Evolutionary conservation across 345 rosid genomes (phyloP), one percentile per base, ranked within the genome.

Genomic region (Salix arbutifolia): DNA sequence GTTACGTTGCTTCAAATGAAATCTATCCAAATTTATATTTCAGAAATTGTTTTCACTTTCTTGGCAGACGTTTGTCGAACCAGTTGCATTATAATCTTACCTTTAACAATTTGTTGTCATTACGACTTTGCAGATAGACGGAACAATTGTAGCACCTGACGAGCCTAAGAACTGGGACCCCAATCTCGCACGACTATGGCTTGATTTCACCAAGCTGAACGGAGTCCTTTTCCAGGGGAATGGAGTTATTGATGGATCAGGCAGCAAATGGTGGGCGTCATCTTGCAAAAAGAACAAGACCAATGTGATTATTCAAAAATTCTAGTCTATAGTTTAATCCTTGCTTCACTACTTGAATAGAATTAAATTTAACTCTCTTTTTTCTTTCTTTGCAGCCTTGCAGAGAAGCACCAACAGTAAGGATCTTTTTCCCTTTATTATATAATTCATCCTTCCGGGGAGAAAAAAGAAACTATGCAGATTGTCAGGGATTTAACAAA

Each of bases 201-300:
- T 96, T 35, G 94, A 91, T 69, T 96, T 96, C 83, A 88, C 90
- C 40, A 91, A 87, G 76, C 91, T 96, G 69, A 81, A 87, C 12
- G 88, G 97, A 46, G 97, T 90, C 7, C 42, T 78, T 66, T 94
- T 96, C 85, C 97, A 90, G 83, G 98, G 98, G 37, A 81, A 81
- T 74, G 99, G 99, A 76, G 86, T 94, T 60, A 91, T 96, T 81
- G 97, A 96, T 81, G 99, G 97, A 33, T 96, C 98, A 16, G 99
- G 99, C 68, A 88, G 97, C 82, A 91, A 94, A 85, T 96, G 99
- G 99, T 96, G 99, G 99, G 92, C 90, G 71, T 81, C 97, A 38
- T 96, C 99, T 61, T 96, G 99, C 95, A 94, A 94, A 85, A 94
- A 84, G 91, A 94, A 96, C 28, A 73, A 62, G 53, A 11, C 96